A percentile compares a stretch with the other conserved stretches of the same genome.
These are phyloP conservation scores for Agaricus sinodeliciosus DNA, from an alignment of 768 basidiomycete genomes.

Conservation along the genomic window DNA sequence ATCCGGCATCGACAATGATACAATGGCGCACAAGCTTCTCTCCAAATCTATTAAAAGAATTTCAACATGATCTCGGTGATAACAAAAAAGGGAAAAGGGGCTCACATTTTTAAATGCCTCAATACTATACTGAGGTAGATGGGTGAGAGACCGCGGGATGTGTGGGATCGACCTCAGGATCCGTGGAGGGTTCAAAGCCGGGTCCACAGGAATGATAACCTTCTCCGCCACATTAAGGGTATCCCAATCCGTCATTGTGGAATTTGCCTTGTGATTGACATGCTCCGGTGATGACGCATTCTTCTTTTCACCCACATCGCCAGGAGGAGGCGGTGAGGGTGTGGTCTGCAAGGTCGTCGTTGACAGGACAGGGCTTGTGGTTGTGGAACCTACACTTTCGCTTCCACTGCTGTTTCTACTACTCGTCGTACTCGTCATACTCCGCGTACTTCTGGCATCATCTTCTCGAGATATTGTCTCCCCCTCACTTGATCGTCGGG, in stretches of 20 bases:
- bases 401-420: constrained; percentile 15
- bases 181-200: constrained; percentile 54
- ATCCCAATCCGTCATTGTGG: neutral
- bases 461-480: constrained; percentile 19
- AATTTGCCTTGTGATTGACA: neutral
- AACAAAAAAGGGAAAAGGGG: constrained; percentile 11
- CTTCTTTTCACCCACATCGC: constrained; percentile 21
- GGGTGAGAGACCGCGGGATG: constrained; percentile 48
- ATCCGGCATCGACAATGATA: constrained; percentile 71
- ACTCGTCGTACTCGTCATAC: constrained; percentile 3
- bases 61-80: neutral
- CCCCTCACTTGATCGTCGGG: constrained; percentile 33
- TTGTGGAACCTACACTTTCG: constrained; percentile 40
- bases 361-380: constrained; percentile 68
- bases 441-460: constrained; percentile 9
- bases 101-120: constrained; percentile 54
- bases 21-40: constrained; percentile 64
- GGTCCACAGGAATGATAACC: constrained; percentile 36
- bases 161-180: constrained; percentile 64
- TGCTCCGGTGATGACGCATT: constrained; percentile 29
- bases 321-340: constrained; percentile 60
- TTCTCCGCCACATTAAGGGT: constrained; percentile 11
- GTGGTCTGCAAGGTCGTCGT: constrained; percentile 75
- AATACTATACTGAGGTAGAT: constrained; percentile 50
- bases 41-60: constrained; percentile 47